phyloP scores from a whole-genome alignment of 1,284 basidiomycete genomes.

The Dichomitus squalens region DNA sequence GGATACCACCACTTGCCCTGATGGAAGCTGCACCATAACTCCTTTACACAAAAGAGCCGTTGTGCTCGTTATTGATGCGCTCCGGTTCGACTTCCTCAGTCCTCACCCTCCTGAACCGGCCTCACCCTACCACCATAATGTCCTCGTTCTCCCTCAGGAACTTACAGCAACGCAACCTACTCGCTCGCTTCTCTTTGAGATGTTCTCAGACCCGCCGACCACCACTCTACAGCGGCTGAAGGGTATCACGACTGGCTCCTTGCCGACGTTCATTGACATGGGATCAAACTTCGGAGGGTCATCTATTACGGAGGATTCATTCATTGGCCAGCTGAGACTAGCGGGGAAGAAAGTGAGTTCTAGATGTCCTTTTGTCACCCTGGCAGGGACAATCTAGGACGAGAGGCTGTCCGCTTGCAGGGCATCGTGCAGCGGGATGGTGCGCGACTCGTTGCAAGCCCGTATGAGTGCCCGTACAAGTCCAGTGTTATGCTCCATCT shows the following conservation, averaged over 20 bases:
- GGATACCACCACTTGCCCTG: slow-evolving; percentile 51
- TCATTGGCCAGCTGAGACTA: slow-evolving; percentile 61
- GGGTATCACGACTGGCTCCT: slow-evolving; percentile 91
- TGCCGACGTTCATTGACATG: slow-evolving; percentile 95
- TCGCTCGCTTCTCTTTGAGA: slow-evolving; percentile 85
- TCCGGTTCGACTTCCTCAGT: slow-evolving; percentile 94
- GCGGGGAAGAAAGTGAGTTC: slow-evolving; percentile 60
- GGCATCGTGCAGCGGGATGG: no score
- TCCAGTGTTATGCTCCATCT: no score
- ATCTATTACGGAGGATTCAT: slow-evolving; percentile 86
- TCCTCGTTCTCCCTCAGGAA: slow-evolving; percentile 79
- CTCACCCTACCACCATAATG: slow-evolving; percentile 80
- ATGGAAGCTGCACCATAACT: slow-evolving; percentile 49
- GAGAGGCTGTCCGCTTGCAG: no score
- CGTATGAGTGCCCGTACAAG: no score
- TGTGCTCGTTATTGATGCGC: slow-evolving; percentile 88
- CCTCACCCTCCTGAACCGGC: slow-evolving; percentile 62
- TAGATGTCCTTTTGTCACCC: background rate
- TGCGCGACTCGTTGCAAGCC: no score
- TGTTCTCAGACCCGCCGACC: slow-evolving; percentile 93
- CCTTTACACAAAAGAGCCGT: slow-evolving; percentile 81
- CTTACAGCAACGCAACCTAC: slow-evolving; percentile 64
- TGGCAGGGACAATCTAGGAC: no score
- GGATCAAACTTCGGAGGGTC: slow-evolving; percentile 91
- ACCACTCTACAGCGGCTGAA: slow-evolving; percentile 96